Conservation (phyloP, 345 rosid genomes). For the Angophora floribunda region DNA sequence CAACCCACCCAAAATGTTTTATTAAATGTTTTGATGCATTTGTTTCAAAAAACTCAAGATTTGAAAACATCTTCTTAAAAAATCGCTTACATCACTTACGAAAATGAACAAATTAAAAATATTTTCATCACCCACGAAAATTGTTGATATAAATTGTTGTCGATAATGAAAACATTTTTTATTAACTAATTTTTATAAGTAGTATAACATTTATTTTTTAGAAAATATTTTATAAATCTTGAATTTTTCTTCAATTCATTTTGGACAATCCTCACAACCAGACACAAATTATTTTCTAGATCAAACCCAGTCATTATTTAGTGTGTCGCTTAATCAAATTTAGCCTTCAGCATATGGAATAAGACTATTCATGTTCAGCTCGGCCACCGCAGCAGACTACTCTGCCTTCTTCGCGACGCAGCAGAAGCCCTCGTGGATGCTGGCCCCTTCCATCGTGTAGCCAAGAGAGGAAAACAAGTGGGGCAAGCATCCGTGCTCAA, state of each 20-base stretch:
- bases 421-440: slow-evolving; percentile 58
- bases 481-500: slow-evolving; percentile 49
- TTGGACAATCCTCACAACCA: background rate
- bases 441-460: slow-evolving; percentile 44
- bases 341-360: background rate
- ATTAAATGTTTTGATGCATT: background rate
- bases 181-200: no score
- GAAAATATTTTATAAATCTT: no score
- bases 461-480: slow-evolving; percentile 43
- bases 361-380: background rate
- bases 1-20: background rate
- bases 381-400: background rate
- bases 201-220: background rate
- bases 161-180: no score
- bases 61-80: no score
- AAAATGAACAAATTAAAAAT: no score
- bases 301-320: background rate
- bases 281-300: background rate
- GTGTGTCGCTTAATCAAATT: background rate
- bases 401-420: background rate
- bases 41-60: background rate
- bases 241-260: background rate
- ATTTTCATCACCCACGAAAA: background rate
- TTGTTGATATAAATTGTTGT: background rate
- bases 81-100: background rate